Evolutionary conservation across 352 stramenopile genomes (phyloP), one percentile per base, ranked within the genome.

Genomic region (Phytophthora tubulina): DNA sequence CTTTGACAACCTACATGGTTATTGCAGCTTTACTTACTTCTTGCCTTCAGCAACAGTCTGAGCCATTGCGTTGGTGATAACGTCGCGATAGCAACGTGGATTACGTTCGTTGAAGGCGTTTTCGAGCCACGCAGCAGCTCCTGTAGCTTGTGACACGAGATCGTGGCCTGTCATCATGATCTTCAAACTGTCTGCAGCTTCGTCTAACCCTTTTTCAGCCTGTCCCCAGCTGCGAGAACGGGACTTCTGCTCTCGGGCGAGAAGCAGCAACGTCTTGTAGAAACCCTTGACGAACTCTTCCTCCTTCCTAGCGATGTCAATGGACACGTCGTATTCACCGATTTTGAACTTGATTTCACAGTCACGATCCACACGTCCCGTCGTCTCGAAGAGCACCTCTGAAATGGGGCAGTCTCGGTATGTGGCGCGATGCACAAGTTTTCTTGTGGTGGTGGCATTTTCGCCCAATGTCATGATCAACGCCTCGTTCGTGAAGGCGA

Each of bases 321-420:
- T 88, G 41, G 64, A 84, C 8, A 88, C 54, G 13, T 76, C 32
- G 11, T 60, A 31, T 2, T 74, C 60, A 15, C 80, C 82, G 45
- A 90, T 86, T 13, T 42, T 21, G 67, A 90, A 88, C 67, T 90
- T 88, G 70, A 90, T 86, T 69, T 88, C 82, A 44, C 82, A 90
- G 70, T 90, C 82, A 35, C 80, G 82, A 45, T 90, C 82, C 17
- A 87, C 58, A 27, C 79, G 78, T 0, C 82, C 82, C 3, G 80
- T 84, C 8, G 82, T 90, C 70, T 88, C 82, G 48, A 90, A 88
- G 31, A 68, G 32, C 10, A 90, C 79, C 11, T 72, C 44, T 0
- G 54, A 57, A 51, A 88, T 55, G 7, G 36, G n/a, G 33, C 70
- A 66, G 27, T 88, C 75, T 21, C 77, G 76, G 39, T 82, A 88